Conservation (phyloP, 371 early-diverging fungal genomes). For the Apophysomyces trapeziformis region DNA sequence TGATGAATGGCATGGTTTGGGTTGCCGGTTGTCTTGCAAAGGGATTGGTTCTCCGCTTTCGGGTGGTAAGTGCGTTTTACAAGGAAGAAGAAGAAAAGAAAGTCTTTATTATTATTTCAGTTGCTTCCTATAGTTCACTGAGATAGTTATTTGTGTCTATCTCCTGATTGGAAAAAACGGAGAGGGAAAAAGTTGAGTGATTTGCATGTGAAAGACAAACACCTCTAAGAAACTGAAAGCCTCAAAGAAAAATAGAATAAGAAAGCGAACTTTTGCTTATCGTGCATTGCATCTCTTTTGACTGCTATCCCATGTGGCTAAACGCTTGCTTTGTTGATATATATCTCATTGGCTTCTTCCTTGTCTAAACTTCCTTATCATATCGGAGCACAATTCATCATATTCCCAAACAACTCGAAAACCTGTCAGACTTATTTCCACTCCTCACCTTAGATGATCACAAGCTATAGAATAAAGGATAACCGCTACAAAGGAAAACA, state of each 20-base stretch:
- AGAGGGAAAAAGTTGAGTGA: neutral
- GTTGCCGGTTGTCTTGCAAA: too few species aligned
- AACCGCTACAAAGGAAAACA: too few species aligned
- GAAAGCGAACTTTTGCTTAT: too few species aligned
- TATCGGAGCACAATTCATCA: too few species aligned
- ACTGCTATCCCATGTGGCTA: neutral
- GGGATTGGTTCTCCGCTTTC: neutral
- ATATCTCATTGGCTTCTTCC: too few species aligned
- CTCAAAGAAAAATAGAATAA: too few species aligned
- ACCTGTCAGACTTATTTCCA: too few species aligned
- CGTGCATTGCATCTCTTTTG: neutral
- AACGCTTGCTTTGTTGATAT: too few species aligned
- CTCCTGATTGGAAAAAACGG: constrained; percentile 10
- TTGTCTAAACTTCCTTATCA: too few species aligned
- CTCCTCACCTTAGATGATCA: too few species aligned
- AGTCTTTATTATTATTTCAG: neutral
- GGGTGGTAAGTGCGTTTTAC: constrained; percentile 1
- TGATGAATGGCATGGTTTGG: constrained; percentile 18
- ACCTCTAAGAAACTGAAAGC: neutral
- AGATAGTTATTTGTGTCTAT: constrained; percentile 1
- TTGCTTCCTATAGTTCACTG: neutral
- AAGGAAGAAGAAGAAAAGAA: neutral
- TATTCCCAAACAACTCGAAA: too few species aligned
- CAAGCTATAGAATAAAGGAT: too few species aligned
- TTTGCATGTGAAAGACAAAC: constrained; percentile 10